Evolutionary conservation across 1,284 basidiomycete genomes (phyloP), one percentile per base, ranked within the genome.

Genomic region (Meira nashicola): DNA sequence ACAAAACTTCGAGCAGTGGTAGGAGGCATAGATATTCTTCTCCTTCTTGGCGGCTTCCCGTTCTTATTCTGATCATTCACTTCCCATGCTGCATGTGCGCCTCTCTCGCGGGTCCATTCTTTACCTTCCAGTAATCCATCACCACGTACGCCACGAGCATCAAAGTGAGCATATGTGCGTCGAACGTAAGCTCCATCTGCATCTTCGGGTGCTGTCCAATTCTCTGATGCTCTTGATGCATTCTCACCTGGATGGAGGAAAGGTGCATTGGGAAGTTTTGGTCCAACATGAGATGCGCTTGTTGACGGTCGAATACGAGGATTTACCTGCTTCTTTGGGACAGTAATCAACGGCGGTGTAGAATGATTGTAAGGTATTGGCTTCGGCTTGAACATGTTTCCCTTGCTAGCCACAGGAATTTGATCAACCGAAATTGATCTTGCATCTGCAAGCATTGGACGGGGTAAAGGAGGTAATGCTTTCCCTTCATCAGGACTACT

Each of bases 41-140:
- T 33, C 4, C 28, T 33, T 33, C 28, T 33, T 4, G 28, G 28
- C 28, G 28, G 28, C 28, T 33, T 33, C 8, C 28, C 28, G 28
- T 4, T 33, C 4, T 8, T 33, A 33, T 33, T 33, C 8, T 33
- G 28, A 48, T 48, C 46, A 21, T 40, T 37, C 46, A 37, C 4
- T 21, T 56, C 39, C 55, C 55, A 56, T 14, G 21, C 55, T 12
- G 14, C 12, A 2, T 33, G 19, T 10, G 44, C 17, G n/a, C 37
- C 47, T 17, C 63, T 62, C 38, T 76, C 63, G 14, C 74, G 55
- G 2, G 76, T 78, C 33, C 71, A 69, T 54, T 78, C 76, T 17
- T 64, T 62, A 21, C 76, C 76, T 3, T 76, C 73, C 0, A 62
- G 63, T 10, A 71, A 59, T 17, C 76, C 74, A 49, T 78, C 76